Base-by-base conservation (phyloP, 768 basidiomycete genomes). In the Tulasnella sp. region DNA sequence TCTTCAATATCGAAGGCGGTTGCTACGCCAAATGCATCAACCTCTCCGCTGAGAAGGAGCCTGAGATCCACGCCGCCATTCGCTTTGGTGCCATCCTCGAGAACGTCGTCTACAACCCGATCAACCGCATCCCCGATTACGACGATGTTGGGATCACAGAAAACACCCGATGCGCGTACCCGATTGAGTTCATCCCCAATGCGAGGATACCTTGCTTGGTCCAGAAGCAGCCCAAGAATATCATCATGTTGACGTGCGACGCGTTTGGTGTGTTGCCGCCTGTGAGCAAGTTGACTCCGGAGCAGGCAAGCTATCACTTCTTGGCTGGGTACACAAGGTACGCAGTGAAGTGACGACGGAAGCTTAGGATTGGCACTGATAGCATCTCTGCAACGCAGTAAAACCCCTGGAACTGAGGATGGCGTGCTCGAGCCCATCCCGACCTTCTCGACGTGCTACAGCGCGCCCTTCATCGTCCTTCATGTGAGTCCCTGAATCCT, bases 1-100 rank as follows among this genome's bases (percentile, higher is more conserved):
- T 99, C 62, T 99, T 99, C 83, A 98, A 98, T 79, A 99, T 99
- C 68, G 96, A 99, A 69, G 96, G 96, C 63, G 96, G 96, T 51
- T 99, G 96, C 73, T 99, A 98, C 70, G 96, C 96, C 72, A 98
- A 99, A 75, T 85, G 83, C 72, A 87, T 98, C 76, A 96, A 96
- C 77, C 83, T 99, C 61, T 92, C 92, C 43, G 82, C 83, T 22
- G 90, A 96, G 74, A 97, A 97, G 78, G 96, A 99, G 69, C 96
- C 96, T 54, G 96, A 97, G 71, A 99, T 99, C 69, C 94, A 74
- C 80, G 85, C 82, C 67, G 96, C 96, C 60, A 94, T 99, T 74
- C 79, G 81, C 63, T 99, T 85, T 71, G 96, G 96, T 52, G 84
- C 87, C 64, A 96, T 99, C 73, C 87, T 99, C 69, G 96, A 99